These are phyloP conservation scores for Pseudogymnoascus sp. DNA, from an alignment of 2,329 filamentous ascomycete species.

Conservation along the genomic window DNA sequence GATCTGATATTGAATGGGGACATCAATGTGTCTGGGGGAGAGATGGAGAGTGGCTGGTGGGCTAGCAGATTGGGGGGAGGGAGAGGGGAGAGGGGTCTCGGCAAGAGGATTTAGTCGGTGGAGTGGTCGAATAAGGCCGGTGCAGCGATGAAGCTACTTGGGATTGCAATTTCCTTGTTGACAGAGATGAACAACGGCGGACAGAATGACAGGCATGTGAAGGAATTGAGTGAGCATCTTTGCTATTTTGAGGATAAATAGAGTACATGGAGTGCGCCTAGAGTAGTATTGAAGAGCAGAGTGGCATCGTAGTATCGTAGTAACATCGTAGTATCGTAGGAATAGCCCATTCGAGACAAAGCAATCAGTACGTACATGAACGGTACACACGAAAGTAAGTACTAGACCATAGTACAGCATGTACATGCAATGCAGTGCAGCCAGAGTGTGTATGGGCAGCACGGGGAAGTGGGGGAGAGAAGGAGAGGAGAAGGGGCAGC, in stretches of 20 bases:
- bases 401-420: neutral
- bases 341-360: neutral
- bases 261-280: neutral
- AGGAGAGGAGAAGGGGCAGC: neutral
- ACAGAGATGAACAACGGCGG: neutral
- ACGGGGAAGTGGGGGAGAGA: neutral
- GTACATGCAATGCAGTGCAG: slow-evolving; percentile 1
- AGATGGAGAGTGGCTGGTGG: neutral
- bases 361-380: neutral
- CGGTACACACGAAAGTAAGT: neutral
- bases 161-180: slow-evolving; percentile 5
- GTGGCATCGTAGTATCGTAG: neutral
- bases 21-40: neutral
- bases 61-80: no score
- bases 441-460: neutral
- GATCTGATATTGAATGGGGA: neutral
- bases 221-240: neutral
- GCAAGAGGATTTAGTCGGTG: neutral
- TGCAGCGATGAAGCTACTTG: neutral
- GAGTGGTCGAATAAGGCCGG: neutral
- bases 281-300: neutral
- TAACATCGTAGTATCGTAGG: neutral
- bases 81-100: neutral
- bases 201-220: neutral
- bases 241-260: slow-evolving; percentile 4